Percentiles rank a stretch among this genome's conserved stretches.
Evolutionary conservation across 345 rosid genomes (phyloP).

Genomic region (Angophora floribunda): DNA sequence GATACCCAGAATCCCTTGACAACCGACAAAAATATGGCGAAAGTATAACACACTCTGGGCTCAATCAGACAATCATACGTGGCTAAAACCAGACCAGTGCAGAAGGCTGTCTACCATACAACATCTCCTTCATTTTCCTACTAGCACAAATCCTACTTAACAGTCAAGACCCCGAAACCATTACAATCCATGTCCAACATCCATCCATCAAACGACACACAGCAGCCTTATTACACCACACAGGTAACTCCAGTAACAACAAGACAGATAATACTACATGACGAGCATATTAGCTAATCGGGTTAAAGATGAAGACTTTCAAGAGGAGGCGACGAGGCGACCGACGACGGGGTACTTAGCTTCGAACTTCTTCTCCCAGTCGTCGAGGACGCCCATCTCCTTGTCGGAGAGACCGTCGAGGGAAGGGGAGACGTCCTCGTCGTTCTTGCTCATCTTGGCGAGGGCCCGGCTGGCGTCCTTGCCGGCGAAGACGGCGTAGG

Average conservation of each 20-base stretch:
- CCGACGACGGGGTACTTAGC: constrained; percentile 87
- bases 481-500: constrained; percentile 68
- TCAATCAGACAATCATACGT: not conserved
- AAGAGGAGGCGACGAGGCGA: constrained; percentile 31
- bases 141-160: not conserved
- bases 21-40: not conserved
- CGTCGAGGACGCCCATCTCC: constrained; percentile 62
- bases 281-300: not conserved
- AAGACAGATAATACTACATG: not conserved
- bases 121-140: not conserved
- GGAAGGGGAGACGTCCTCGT: constrained; percentile 55
- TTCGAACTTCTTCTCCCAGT: constrained; percentile 86
- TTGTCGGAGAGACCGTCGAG: constrained; percentile 67
- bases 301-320: not conserved
- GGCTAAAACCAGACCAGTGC: not conserved
- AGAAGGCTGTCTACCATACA: not conserved
- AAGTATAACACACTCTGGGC: not conserved
- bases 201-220: not conserved
- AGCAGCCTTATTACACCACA: not conserved
- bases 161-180: not conserved
- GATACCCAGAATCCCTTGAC: not conserved
- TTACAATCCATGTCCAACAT: not conserved
- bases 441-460: constrained; percentile 93
- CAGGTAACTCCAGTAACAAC: not conserved
- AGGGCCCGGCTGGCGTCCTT: constrained; percentile 84